Conservation (phyloP, 192 early-diverging fungal species). For the Backusella australiensis region DNA sequence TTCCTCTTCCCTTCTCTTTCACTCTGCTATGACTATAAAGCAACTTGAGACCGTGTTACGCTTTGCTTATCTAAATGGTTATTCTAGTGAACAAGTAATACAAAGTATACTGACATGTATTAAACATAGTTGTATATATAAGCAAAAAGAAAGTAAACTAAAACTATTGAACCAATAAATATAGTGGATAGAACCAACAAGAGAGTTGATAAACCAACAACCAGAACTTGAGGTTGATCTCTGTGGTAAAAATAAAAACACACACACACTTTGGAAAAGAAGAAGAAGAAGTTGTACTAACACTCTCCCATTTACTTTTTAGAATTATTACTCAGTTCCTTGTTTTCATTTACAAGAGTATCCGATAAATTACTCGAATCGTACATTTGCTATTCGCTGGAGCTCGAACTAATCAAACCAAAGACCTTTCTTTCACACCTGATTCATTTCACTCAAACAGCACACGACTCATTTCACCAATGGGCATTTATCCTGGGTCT, state of each 20-base stretch:
- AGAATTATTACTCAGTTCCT: constrained; percentile 21
- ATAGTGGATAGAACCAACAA: constrained; percentile 27
- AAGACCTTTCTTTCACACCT: constrained; percentile 7
- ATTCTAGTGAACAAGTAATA: constrained; percentile 17
- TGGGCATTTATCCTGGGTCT: constrained; percentile 25
- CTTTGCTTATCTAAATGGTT: constrained; percentile 25
- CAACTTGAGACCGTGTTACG: constrained; percentile 23
- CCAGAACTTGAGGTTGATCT: constrained; percentile 9
- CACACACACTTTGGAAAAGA: not conserved
- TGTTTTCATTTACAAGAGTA: constrained; percentile 20
- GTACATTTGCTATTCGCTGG: constrained; percentile 22
- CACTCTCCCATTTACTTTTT: not conserved
- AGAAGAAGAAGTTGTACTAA: not conserved
- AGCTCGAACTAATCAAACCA: constrained; percentile 11
- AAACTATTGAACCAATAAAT: not conserved
- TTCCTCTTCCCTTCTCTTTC: not conserved
- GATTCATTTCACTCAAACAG: constrained; percentile 9
- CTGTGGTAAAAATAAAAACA: constrained; percentile 15
- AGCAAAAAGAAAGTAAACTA: not conserved
- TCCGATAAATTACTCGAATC: constrained; percentile 25
- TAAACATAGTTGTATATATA: not conserved
- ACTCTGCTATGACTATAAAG: constrained; percentile 3
- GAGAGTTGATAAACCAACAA: constrained; percentile 15
- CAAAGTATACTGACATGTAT: not conserved
- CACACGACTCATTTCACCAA: constrained; percentile 13